Conservation (phyloP, 306 rosid genomes). For the Dalbergia cultrata region DNA sequence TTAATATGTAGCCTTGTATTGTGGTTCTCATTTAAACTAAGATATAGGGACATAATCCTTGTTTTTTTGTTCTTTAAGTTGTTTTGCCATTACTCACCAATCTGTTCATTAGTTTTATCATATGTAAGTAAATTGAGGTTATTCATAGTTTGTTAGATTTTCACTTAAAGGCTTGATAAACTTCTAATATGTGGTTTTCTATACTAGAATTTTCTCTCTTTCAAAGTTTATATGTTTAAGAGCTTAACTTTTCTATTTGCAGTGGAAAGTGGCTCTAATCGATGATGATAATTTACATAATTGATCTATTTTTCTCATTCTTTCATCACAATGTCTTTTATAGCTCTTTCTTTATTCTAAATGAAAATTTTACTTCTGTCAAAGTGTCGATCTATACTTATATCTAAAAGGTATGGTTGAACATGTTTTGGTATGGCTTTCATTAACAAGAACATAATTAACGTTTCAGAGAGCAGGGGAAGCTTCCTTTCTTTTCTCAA, state of each 20-base stretch:
- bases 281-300: constrained; percentile 14
- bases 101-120: constrained; percentile 17
- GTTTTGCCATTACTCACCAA: too few species aligned
- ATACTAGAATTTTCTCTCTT: constrained; percentile 20
- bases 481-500: constrained; percentile 88
- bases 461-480: constrained; percentile 88
- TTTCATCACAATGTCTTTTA: neutral
- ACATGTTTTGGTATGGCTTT: constrained; percentile 33
- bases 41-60: too few species aligned
- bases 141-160: constrained; percentile 48
- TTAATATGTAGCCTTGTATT: too few species aligned
- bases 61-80: too few species aligned
- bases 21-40: too few species aligned
- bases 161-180: constrained; percentile 45
- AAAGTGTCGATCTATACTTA: constrained; percentile 14
- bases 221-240: neutral
- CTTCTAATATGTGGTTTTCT: constrained; percentile 31
- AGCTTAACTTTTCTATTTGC: constrained; percentile 6
- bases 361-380: constrained; percentile 14
- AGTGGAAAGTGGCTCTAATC: neutral
- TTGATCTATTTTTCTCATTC: constrained; percentile 7
- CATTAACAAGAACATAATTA: constrained; percentile 48
- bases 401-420: constrained; percentile 29
- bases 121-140: constrained; percentile 28
- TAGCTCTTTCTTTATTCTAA: neutral